Evolutionary conservation across 2,329 filamentous ascomycete genomes (phyloP).

Genomic region (Ceratocystis cacaofunesta): DNA sequence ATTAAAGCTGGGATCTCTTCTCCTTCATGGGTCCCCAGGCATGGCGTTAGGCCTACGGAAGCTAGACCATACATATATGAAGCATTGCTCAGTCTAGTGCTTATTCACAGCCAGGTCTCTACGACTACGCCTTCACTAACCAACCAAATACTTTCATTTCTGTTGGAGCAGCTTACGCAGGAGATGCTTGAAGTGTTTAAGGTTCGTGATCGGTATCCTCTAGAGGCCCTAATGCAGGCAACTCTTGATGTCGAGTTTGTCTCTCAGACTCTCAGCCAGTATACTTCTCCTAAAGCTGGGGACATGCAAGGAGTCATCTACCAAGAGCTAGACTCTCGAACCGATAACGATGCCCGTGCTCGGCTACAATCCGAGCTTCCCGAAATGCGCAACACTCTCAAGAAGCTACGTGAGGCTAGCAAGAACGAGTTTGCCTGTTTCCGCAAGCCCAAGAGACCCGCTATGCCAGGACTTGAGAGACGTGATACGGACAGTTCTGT

Average conservation of each 20-base stretch:
- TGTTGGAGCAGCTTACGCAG: slow-evolving; percentile 66
- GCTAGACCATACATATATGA: slow-evolving; percentile 85
- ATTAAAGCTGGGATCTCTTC: slow-evolving; percentile 59
- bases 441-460: slow-evolving; percentile 41
- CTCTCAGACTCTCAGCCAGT: slow-evolving; percentile 80
- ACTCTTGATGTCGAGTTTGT: slow-evolving; percentile 96
- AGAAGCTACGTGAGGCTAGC: slow-evolving; percentile 65
- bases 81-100: slow-evolving; percentile 67
- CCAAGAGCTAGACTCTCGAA: slow-evolving; percentile 73
- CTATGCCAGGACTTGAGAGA: slow-evolving; percentile 13
- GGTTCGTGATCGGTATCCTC: slow-evolving; percentile 51
- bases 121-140: slow-evolving; percentile 66
- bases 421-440: slow-evolving; percentile 83
- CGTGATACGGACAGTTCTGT: slow-evolving; percentile 12
- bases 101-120: slow-evolving; percentile 80
- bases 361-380: slow-evolving; percentile 74
- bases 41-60: slow-evolving; percentile 47
- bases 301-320: slow-evolving; percentile 84
- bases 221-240: slow-evolving; percentile 84
- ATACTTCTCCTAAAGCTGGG: slow-evolving; percentile 68
- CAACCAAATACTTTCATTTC: slow-evolving; percentile 64
- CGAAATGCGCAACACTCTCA: slow-evolving; percentile 76
- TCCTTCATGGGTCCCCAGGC: slow-evolving; percentile 52
- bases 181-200: slow-evolving; percentile 72
- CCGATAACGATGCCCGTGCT: slow-evolving; percentile 70